Evolutionary conservation across 192 early-diverging fungal species (phyloP).

Genomic region (Backusella westeae): DNA sequence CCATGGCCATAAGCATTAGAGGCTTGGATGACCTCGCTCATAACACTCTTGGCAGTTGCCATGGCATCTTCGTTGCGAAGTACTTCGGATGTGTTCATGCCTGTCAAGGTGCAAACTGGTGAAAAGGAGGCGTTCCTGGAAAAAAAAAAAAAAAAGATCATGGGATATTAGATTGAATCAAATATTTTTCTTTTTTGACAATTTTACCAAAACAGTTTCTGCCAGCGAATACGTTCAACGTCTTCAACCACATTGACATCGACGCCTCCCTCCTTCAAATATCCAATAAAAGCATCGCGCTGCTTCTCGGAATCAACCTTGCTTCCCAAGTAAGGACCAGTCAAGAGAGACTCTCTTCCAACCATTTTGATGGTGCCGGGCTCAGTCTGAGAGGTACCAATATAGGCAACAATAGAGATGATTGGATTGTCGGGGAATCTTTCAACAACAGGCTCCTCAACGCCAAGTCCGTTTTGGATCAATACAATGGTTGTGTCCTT

Average conservation of each 20-base stretch:
- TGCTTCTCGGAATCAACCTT: constrained; percentile 33
- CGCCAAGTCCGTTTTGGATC: constrained; percentile 72
- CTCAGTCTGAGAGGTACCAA: constrained; percentile 56
- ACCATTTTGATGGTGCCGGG: constrained; percentile 56
- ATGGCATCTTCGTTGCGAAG: constrained; percentile 45
- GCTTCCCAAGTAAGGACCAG: constrained; percentile 39
- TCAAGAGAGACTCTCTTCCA: constrained; percentile 31
- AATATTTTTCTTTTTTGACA: not conserved
- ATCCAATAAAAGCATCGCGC: constrained; percentile 34
- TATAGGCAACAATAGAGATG: constrained; percentile 59
- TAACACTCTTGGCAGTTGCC: constrained; percentile 41
- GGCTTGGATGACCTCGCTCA: constrained; percentile 54
- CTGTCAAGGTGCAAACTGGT: constrained; percentile 60
- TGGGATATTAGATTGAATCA: not conserved
- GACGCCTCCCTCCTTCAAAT: constrained; percentile 44
- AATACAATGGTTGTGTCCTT: constrained; percentile 55
- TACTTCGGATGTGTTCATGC: constrained; percentile 54
- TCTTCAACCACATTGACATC: constrained; percentile 42
- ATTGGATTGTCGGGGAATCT: constrained; percentile 63
- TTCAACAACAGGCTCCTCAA: constrained; percentile 56
- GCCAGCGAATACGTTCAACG: constrained; percentile 65
- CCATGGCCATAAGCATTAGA: constrained; percentile 47
- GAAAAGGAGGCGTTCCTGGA: constrained; percentile 68
- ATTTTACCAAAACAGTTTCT: constrained; percentile 65
- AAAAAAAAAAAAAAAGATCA: not conserved